Conservation (phyloP, 306 rosid species). For the Cyamopsis tetragonoloba region DNA sequence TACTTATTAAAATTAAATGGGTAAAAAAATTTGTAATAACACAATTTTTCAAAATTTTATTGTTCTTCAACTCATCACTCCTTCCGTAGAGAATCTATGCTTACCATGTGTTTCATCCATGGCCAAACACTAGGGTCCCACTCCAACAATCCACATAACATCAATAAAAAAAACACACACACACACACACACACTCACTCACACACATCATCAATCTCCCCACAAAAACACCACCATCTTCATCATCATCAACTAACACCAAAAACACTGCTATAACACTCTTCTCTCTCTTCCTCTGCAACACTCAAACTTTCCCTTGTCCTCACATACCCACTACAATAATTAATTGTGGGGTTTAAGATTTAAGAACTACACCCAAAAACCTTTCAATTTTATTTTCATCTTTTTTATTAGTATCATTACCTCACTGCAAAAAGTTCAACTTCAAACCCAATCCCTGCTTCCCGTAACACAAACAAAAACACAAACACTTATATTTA, state of each 20-base stretch:
- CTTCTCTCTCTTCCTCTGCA: not conserved
- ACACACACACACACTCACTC: not conserved
- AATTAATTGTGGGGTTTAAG: constrained; percentile 27
- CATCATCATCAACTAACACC: not conserved
- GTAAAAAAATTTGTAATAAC: too few relatives aligned
- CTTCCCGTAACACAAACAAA: not conserved
- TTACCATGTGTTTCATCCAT: constrained; percentile 45
- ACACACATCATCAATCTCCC: not conserved
- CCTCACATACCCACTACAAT: constrained; percentile 33
- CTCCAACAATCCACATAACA: constrained; percentile 1
- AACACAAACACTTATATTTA: not conserved
- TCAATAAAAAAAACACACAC: not conserved
- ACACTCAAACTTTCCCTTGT: not conserved
- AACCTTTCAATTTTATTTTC: not conserved
- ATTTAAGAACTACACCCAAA: constrained; percentile 29
- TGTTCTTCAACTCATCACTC: not conserved
- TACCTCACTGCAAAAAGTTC: constrained; percentile 22
- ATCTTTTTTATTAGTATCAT: too few relatives aligned
- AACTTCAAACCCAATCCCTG: not conserved
- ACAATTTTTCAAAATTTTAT: too few relatives aligned
- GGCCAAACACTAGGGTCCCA: constrained; percentile 32
- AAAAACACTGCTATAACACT: too few relatives aligned
- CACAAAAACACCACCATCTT: not conserved
- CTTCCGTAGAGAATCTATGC: constrained; percentile 43
- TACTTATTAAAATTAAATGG: too few relatives aligned